Base-by-base conservation (phyloP, 129 eudicot genomes). In the Mikania micrantha region DNA sequence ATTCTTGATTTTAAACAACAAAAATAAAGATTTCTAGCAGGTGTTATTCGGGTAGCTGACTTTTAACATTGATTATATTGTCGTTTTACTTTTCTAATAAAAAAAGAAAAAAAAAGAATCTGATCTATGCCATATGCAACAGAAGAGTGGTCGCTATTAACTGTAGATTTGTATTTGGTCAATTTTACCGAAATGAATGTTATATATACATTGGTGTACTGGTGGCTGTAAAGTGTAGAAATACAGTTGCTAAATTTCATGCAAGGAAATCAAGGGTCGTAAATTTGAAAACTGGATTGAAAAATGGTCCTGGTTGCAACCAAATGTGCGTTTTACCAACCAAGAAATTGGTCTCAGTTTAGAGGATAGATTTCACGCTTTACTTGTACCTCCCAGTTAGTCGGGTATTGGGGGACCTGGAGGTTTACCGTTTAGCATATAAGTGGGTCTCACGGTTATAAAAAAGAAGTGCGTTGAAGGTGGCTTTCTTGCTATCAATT, bases 181-280 rank as follows among this genome's bases (percentile, higher is more conserved):
- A 35, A 34, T n/a, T 57, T 56, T 56, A 29, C 28, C 64, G 16
- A 53, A 59, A 6, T 70, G 36, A 70, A 15, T 57, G 74, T 25
- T 69, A 42, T 69, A 54, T 53, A 39, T n/a, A 25, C 24, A 44
- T 39, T 44, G 22, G n/a, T 42, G 39, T 17, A 41, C 19, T 66
- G 71, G 60, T 69, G 19, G 39, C 27, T 54, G 65, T 54, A 69
- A 24, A 22, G 10, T 57, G 74, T 70, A 70, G 65, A 69, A 22
- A 20, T 32, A 49, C 25, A 47, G n/a, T n/a, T n/a, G n/a, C n/a
- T n/a, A n/a, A n/a, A n/a, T n/a, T n/a, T n/a, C n/a, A n/a, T n/a
- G n/a, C n/a, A n/a, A n/a, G n/a, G n/a, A n/a, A n/a, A n/a, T n/a
- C n/a, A n/a, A n/a, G n/a, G n/a, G n/a, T n/a, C n/a, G n/a, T n/a